Evolutionary conservation across 2,329 filamentous ascomycete species (phyloP).

Genomic region (Purpureocillium lavendulum): DNA sequence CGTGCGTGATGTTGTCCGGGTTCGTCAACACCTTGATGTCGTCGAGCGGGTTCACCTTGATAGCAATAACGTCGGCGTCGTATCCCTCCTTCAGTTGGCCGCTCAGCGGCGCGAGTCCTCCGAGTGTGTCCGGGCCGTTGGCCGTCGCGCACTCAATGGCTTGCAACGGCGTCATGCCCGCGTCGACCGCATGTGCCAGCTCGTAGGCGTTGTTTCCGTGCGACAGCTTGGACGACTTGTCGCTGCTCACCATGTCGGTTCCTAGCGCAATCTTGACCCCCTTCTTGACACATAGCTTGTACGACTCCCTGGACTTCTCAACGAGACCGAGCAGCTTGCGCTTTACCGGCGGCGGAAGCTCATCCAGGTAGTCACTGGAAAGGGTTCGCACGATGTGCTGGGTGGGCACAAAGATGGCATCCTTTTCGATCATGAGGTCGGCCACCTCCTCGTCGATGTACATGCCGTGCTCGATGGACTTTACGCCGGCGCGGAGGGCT

Average conservation of each 20-base stretch:
- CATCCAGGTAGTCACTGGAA: slow-evolving; percentile 21
- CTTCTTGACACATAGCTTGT: slow-evolving; percentile 26
- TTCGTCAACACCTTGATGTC: slow-evolving; percentile 28
- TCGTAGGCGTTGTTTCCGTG: slow-evolving; percentile 30
- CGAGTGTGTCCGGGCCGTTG: slow-evolving; percentile 32
- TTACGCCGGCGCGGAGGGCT: slow-evolving; percentile 26
- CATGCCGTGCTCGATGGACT: slow-evolving; percentile 29
- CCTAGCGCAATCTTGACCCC: slow-evolving; percentile 32
- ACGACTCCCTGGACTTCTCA: slow-evolving; percentile 21
- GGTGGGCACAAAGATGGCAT: slow-evolving; percentile 28
- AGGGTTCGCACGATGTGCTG: slow-evolving; percentile 24
- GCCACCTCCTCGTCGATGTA: slow-evolving; percentile 32
- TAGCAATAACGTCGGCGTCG: slow-evolving; percentile 37
- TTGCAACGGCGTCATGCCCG: slow-evolving; percentile 38
- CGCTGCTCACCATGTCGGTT: slow-evolving; percentile 28
- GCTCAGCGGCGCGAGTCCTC: slow-evolving; percentile 32
- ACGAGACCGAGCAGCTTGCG: no score
- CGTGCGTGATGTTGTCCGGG: slow-evolving; percentile 20
- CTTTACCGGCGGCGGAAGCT: slow-evolving; percentile 21
- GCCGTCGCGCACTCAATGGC: slow-evolving; percentile 42
- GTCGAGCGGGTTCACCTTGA: slow-evolving; percentile 29
- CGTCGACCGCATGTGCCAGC: slow-evolving; percentile 36
- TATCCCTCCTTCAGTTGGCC: slow-evolving; percentile 37
- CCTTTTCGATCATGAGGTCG: slow-evolving; percentile 27
- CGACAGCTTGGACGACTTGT: slow-evolving; percentile 10